Percentiles rank a stretch among this genome's conserved stretches.
phyloP scores from a whole-genome alignment of 352 stramenopile species.

The Halophytophthora polymorphica region DNA sequence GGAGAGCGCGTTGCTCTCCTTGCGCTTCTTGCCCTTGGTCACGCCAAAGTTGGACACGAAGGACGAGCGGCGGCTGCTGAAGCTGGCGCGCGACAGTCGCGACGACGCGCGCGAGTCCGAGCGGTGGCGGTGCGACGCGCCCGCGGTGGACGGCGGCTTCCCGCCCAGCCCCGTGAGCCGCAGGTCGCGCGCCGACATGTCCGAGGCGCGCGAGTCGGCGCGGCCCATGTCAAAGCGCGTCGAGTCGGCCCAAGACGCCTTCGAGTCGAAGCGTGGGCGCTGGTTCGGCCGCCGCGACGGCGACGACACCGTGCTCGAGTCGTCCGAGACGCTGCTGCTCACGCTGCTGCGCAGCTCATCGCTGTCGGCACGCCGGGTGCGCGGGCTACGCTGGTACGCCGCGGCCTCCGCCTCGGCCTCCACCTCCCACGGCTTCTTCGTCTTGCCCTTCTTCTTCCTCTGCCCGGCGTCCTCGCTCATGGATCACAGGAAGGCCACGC shows the following conservation, averaged over 20 bases:
- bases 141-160: constrained; percentile 11
- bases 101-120: constrained; percentile 66
- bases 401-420: constrained; percentile 4
- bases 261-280: constrained; percentile 77
- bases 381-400: neutral
- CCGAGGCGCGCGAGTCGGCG: constrained; percentile 73
- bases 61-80: constrained; percentile 49
- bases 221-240: constrained; percentile 85
- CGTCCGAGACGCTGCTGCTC: constrained; percentile 48
- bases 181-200: constrained; percentile 65
- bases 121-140: constrained; percentile 37
- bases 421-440: neutral
- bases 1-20: constrained; percentile 73
- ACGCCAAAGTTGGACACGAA: constrained; percentile 82
- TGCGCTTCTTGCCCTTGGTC: constrained; percentile 50
- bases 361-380: constrained; percentile 11
- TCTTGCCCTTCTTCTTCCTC: constrained; percentile 19
- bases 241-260: constrained; percentile 81
- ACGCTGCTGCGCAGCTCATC: constrained; percentile 16
- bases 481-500: too few species aligned
- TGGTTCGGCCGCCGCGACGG: constrained; percentile 36
- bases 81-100: constrained; percentile 49
- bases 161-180: constrained; percentile 52
- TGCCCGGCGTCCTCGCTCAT: neutral
- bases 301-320: constrained; percentile 52